Base-by-base conservation (phyloP, 2,329 filamentous ascomycete genomes). In the Penicillium vulpinum region DNA sequence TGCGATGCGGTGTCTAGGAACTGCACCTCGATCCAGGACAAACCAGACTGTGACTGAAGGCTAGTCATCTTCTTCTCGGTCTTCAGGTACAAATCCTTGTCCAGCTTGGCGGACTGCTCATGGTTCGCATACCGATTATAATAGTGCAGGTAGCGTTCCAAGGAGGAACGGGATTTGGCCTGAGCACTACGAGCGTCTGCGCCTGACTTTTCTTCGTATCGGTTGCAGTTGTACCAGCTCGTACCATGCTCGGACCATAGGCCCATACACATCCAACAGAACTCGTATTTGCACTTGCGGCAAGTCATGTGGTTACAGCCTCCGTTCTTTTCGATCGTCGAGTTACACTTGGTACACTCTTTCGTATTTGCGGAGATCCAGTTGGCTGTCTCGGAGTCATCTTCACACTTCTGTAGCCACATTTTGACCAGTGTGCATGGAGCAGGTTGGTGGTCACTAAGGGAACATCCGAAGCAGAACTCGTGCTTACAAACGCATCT, bases 251-350 rank as follows among this genome's bases (percentile, higher is more conserved):
- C 94, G 1, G 92, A 95, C 94, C 94, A 99, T 0, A 96, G 81
- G 0, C 94, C 94, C 94, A 99, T 99, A 71, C 94, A 99, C 90
- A 99, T 97, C 94, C 94, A 99, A 78, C 94, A 99, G 70, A 99
- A 97, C 70, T 97, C 92, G 70, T 97, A 88, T 70, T 92, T 91
- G 79, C 92, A 97, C 75, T 97, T 97, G 55, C 92, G 83, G 73
- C 92, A 97, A 0, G 92, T 97, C 92, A 97, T 97, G 75, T 97
- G 92, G 78, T 97, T 97, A 79, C 92, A 97, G 4, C 92, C 92
- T 51, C 92, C 92, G 64, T 99, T 99, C 84, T 99, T 99, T 77
- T 99, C 94, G 43, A 99, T 99, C 0, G 94, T 99, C 2, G 93
- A 97, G 66, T 91, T 87, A 75, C 94, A 99, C 73, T 90, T 94